Conservation (phyloP, 106 monocot species). For the Amphibolis antarctica region DNA sequence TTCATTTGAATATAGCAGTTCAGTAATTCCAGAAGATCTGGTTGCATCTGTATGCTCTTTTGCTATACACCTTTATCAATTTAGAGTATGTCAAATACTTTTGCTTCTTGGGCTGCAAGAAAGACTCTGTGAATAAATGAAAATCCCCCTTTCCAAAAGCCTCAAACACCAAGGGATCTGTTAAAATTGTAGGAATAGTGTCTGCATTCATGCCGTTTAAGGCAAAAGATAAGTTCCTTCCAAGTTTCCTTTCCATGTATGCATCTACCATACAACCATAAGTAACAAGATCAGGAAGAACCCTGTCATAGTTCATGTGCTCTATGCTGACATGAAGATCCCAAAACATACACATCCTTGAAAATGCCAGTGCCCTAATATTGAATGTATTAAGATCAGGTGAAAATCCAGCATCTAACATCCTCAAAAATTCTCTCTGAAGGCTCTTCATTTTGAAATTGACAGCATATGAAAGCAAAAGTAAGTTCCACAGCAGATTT, state of each 20-base stretch:
- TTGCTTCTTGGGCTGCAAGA: constrained; percentile 35
- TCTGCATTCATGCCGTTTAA: constrained; percentile 33
- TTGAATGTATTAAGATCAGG: constrained; percentile 90
- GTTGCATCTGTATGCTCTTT: constrained; percentile 53
- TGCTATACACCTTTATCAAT: constrained; percentile 44
- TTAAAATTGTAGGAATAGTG: constrained; percentile 32
- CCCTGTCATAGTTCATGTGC: constrained; percentile 54
- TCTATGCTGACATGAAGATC: constrained; percentile 83
- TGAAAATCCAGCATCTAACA: constrained; percentile 64
- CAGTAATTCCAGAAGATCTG: constrained; percentile 97
- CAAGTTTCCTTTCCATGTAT: constrained; percentile 66
- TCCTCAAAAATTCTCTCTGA: constrained; percentile 72
- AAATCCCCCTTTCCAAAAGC: constrained; percentile 94
- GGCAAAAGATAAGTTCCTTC: constrained; percentile 55
- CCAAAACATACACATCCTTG: constrained; percentile 93
- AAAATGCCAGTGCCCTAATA: constrained; percentile 63
- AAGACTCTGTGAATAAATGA: constrained; percentile 54
- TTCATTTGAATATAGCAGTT: constrained; percentile 1
- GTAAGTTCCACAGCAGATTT: constrained; percentile 84
- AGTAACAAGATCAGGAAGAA: constrained; percentile 74
- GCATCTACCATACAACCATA: constrained; percentile 86
- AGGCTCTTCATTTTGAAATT: constrained; percentile 98
- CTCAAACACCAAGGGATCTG: constrained; percentile 78
- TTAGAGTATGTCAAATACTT: constrained; percentile 55
- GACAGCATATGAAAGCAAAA: constrained; percentile 74